These are phyloP conservation scores for Saturnispora mendoncae DNA, from an alignment of 805 yeast species.

Conservation along the genomic window DNA sequence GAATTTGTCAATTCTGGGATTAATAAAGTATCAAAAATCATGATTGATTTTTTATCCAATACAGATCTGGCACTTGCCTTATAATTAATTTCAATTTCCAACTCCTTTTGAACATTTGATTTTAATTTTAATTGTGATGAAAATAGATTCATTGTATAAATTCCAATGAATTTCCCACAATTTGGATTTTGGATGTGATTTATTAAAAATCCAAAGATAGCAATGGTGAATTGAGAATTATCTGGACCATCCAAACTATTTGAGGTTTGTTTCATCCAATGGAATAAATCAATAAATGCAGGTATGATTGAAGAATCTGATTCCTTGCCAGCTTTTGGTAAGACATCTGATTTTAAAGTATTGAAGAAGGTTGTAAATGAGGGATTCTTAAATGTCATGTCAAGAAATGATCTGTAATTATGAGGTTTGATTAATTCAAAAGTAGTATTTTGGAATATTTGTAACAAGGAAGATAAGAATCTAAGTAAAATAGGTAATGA, in stretches of 20 bases:
- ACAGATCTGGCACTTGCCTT: constrained; percentile 41
- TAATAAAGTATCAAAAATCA: constrained; percentile 21
- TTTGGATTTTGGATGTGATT: constrained; percentile 22
- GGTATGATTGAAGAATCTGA: constrained; percentile 14
- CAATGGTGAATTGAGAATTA: constrained; percentile 43
- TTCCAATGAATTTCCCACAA: constrained; percentile 21
- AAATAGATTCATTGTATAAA: constrained; percentile 22
- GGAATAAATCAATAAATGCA: constrained; percentile 35
- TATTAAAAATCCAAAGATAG: constrained; percentile 41
- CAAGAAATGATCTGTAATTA: constrained; percentile 48
- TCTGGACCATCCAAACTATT: constrained; percentile 38
- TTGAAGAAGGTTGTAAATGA: constrained; percentile 33
- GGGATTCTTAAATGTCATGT: constrained; percentile 50
- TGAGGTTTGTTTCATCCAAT: constrained; percentile 46
- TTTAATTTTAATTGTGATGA: constrained; percentile 15
- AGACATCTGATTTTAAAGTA: constrained; percentile 11
- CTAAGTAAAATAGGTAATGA: constrained; percentile 51
- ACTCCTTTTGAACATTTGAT: constrained; percentile 11
- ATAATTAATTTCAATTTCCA: constrained; percentile 32
- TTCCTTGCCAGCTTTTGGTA: constrained; percentile 3
- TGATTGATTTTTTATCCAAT: constrained; percentile 36
- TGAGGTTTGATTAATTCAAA: constrained; percentile 50
- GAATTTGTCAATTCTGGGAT: constrained; percentile 10
- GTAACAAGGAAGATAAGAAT: constrained; percentile 38
- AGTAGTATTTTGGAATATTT: constrained; percentile 34